Percentiles rank a stretch among this genome's conserved stretches.
phyloP scores from a whole-genome alignment of 2,329 filamentous ascomycete genomes.

The Aspergillus pseudoviridinutans region DNA sequence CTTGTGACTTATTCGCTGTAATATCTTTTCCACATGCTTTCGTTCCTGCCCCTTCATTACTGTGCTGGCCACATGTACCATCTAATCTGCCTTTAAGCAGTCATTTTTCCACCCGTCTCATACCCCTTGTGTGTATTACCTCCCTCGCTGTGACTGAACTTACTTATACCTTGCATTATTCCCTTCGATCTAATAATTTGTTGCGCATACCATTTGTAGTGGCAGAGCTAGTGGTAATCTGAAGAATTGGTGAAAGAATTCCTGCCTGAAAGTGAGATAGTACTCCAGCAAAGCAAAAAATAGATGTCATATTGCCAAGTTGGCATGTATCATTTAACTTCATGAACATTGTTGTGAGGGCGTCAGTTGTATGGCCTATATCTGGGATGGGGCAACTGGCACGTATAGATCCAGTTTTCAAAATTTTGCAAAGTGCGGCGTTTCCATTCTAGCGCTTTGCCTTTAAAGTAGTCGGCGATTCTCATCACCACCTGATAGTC shows the following conservation, averaged over 20 bases:
- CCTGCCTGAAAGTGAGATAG: not conserved
- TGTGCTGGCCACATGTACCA: slow-evolving; percentile 43
- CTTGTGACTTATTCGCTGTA: slow-evolving; percentile 30
- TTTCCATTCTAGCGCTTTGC: not conserved
- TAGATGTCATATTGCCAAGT: not conserved
- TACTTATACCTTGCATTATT: slow-evolving; percentile 16
- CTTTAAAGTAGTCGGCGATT: not conserved
- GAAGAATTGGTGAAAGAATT: slow-evolving; percentile 4
- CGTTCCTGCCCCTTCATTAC: slow-evolving; percentile 19
- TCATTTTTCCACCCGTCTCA: slow-evolving; percentile 24
- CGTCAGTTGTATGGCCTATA: not conserved
- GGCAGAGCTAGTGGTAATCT: slow-evolving; percentile 18
- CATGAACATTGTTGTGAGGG: not conserved
- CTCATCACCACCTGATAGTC: not conserved
- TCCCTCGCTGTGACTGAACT: slow-evolving; percentile 23
- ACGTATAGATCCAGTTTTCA: not conserved
- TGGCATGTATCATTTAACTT: not conserved
- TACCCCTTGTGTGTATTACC: slow-evolving; percentile 31
- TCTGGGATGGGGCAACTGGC: not conserved
- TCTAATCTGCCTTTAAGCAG: slow-evolving; percentile 24
- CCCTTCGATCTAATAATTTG: slow-evolving; percentile 10
- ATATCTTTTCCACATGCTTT: slow-evolving; percentile 23
- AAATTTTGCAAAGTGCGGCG: not conserved
- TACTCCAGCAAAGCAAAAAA: not conserved
- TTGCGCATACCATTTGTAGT: slow-evolving; percentile 12